Conservation (phyloP, 305 asterid genomes). For the Solanum chacoense region DNA sequence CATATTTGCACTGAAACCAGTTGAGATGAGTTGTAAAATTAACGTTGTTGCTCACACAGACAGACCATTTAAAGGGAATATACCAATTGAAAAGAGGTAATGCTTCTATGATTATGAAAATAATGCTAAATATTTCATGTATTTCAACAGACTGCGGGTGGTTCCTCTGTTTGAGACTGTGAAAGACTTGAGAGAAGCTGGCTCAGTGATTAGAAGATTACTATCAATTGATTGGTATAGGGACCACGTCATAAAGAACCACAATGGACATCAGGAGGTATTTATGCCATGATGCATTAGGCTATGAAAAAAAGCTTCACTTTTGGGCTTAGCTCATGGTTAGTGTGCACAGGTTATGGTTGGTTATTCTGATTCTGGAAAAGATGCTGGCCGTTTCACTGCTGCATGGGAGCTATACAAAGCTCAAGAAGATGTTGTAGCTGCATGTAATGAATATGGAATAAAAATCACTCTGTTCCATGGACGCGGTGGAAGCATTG, state of each 20-base stretch:
- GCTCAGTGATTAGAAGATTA: slow-evolving; percentile 72
- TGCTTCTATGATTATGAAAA: not conserved
- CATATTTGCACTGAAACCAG: not conserved
- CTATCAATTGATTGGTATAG: slow-evolving; percentile 86
- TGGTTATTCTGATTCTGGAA: slow-evolving; percentile 81
- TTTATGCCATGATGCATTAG: not conserved
- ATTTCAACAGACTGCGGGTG: slow-evolving; percentile 62
- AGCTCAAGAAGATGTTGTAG: slow-evolving; percentile 77
- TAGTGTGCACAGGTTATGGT: slow-evolving; percentile 57
- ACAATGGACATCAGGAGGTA: slow-evolving; percentile 95
- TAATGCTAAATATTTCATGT: not conserved
- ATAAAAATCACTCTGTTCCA: slow-evolving; percentile 70
- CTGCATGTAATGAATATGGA: slow-evolving; percentile 68
- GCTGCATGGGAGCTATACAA: slow-evolving; percentile 89
- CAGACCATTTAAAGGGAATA: not conserved
- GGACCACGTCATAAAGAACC: slow-evolving; percentile 69
- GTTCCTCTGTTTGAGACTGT: slow-evolving; percentile 97
- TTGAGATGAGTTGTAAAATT: not conserved
- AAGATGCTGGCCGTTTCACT: slow-evolving; percentile 71
- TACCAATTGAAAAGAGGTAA: not conserved
- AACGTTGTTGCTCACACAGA: not conserved
- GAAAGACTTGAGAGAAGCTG: slow-evolving; percentile 93
- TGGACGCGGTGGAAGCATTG: slow-evolving; percentile 86
- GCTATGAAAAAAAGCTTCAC: not conserved
- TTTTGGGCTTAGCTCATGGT: not conserved